A percentile compares a stretch with the other conserved stretches of the same genome.
These are phyloP conservation scores for Cryptococcus wingfieldii DNA, from an alignment of 1,284 basidiomycete species.

Conservation along the genomic window DNA sequence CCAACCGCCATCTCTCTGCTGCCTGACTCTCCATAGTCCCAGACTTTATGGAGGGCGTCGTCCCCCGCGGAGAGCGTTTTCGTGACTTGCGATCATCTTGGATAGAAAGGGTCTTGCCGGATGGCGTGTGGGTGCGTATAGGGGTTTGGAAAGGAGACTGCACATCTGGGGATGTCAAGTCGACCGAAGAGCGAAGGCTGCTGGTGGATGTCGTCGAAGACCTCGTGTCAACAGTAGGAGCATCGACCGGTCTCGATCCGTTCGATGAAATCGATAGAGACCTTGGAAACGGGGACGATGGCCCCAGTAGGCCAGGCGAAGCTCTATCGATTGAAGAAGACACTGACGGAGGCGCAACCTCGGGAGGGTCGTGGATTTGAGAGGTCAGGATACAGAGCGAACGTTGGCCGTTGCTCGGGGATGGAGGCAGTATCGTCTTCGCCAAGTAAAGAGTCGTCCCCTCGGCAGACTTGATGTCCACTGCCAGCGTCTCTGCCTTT, in stretches of 20 bases:
- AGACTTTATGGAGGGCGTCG: not conserved
- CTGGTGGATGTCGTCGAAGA: conserved; percentile 5
- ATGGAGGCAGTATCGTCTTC: conserved; percentile 23
- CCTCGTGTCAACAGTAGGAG: not conserved
- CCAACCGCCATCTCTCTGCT: conserved; percentile 18
- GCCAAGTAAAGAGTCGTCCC: conserved; percentile 12
- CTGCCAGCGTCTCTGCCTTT: conserved; percentile 4
- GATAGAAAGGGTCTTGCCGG: not conserved
- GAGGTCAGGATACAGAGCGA: conserved; percentile 30
- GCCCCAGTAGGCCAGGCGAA: not conserved
- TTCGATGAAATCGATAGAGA: conserved; percentile 2
- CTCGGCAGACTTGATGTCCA: conserved; percentile 11
- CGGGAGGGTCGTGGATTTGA: conserved; percentile 3
- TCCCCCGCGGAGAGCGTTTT: conserved; percentile 4
- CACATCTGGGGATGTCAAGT: conserved; percentile 3
- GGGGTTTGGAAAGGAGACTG: not conserved
- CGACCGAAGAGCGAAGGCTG: conserved; percentile 1
- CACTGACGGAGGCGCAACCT: not conserved
- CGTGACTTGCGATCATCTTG: conserved; percentile 1
- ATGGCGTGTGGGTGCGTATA: not conserved
- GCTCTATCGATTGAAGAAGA: not conserved
- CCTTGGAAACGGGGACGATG: not conserved
- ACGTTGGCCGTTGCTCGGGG: conserved; percentile 22
- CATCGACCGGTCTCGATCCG: conserved; percentile 1
- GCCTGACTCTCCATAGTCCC: conserved; percentile 5